Base-by-base conservation (phyloP, 177 flowering plant species). In the Vitis hybrid region DNA sequence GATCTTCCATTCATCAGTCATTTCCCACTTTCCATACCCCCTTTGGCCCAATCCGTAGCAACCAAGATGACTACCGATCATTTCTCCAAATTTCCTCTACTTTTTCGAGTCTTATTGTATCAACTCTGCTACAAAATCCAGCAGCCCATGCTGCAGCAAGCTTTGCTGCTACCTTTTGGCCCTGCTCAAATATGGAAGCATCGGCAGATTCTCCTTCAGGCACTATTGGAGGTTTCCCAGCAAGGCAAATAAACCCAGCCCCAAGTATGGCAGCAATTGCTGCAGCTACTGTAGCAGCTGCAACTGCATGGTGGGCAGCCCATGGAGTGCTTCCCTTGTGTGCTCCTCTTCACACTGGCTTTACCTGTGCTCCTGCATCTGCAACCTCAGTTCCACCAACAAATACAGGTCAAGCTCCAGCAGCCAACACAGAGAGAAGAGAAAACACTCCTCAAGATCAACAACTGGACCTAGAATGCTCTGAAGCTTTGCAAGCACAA, bases 251-350 rank as follows among this genome's bases (percentile, higher is more conserved):
- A 60, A 78, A 57, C 65, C 54, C 85, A 48, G 58, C 86, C 66
- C 89, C 93, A 64, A 87, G 83, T 72, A 78, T 88, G 80, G 90
- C 89, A 51, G 96, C 92, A 56, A 69, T 94, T 70, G 96, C 94
- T 70, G 97, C 90, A 39, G 91, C 97, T 45, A 94, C 99, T 17
- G 93, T 92, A 50, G 91, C 98, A 15, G 97, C 99, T 68, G 98
- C 99, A 67, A 81, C 94, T 64, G 99, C 99, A 70, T 93, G 99
- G 99, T 95, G 99, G 99, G 89, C 97, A 59, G 81, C 97, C 59
- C 90, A 95, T 75, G 99, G 98, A 51, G 68, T 90, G 63, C 77
- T 95, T 61, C 98, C 97, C 18, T 57, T 88, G 58, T 89, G 92
- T 71, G 77, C 88, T 73, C 93, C 94, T 56, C 74, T 79, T 64